Evolutionary conservation across 2,329 filamentous ascomycete genomes (phyloP).

Genomic region (Epichloe typhina): DNA sequence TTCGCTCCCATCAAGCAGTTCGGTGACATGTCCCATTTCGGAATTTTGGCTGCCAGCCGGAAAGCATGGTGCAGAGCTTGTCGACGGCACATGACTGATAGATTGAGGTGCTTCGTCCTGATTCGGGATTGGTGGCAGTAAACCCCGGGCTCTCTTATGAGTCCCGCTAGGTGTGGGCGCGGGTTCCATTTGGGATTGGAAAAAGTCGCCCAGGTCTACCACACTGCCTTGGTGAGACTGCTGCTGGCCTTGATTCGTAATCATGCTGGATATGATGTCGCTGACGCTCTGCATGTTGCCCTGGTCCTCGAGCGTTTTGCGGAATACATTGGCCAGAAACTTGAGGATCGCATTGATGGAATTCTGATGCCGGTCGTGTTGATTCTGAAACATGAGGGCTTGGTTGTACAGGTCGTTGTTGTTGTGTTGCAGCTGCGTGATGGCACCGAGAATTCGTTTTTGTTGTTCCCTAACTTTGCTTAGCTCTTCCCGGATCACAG

Average conservation of each 20-base stretch:
- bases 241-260: conserved; percentile 41
- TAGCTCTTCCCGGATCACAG: conserved; percentile 66
- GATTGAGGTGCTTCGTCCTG: conserved; percentile 15
- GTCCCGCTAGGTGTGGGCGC: conserved; percentile 25
- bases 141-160: conserved; percentile 38
- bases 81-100: conserved; percentile 16
- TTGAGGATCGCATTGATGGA: conserved; percentile 98
- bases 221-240: conserved; percentile 40
- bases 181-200: conserved; percentile 32
- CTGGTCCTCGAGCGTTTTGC: conserved; percentile 71
- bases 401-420: conserved; percentile 82
- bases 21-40: conserved; percentile 45
- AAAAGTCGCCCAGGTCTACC: conserved; percentile 47
- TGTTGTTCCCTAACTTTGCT: conserved; percentile 76
- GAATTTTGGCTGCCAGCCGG: conserved; percentile 20
- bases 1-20: conserved; percentile 42
- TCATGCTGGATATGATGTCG: conserved; percentile 69
- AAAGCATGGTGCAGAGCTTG: conserved; percentile 17
- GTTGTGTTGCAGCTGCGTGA: conserved; percentile 67
- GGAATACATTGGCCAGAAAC: conserved; percentile 92
- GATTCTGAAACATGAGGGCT: conserved; percentile 74
- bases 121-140: conserved; percentile 41
- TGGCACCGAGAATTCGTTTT: conserved; percentile 67
- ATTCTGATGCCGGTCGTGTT: conserved; percentile 94
- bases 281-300: conserved; percentile 62